A percentile compares a stretch with the other conserved stretches of the same genome.
Evolutionary conservation across 1,139 yeast genomes (phyloP).

Genomic region (Nematodospora anomalae): DNA sequence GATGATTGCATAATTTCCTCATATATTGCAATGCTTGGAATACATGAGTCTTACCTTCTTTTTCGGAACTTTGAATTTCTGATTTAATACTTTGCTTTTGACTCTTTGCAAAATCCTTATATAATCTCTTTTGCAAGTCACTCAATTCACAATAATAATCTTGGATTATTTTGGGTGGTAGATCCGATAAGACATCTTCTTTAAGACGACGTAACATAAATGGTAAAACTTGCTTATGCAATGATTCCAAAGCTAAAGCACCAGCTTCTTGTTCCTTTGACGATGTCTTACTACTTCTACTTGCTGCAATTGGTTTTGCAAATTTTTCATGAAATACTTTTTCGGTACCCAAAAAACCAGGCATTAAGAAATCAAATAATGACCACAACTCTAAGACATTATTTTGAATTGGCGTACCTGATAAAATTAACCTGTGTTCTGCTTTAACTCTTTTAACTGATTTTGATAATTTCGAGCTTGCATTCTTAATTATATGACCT

Average conservation of each 20-base stretch:
- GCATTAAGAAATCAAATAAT: constrained; percentile 95
- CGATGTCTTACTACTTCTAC: constrained; percentile 86
- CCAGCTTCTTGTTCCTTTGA: constrained; percentile 97
- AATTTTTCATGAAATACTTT: constrained; percentile 91
- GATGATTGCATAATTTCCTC: constrained; percentile 97
- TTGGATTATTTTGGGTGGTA: constrained; percentile 97
- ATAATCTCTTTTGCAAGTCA: constrained; percentile 82
- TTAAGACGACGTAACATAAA: constrained; percentile 93
- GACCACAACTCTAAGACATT: constrained; percentile 98
- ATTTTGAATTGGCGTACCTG: constrained; percentile 98
- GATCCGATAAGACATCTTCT: constrained; percentile 92
- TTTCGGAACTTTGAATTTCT: constrained; percentile 50
- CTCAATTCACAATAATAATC: constrained; percentile 96
- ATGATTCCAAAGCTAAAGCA: constrained; percentile 89
- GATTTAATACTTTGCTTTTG: constrained; percentile 73
- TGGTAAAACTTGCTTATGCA: constrained; percentile 95
- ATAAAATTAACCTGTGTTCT: constrained; percentile 83
- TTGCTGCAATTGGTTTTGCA: constrained; percentile 95
- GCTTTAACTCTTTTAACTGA: constrained; percentile 82
- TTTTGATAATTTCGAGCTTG: constrained; percentile 83
- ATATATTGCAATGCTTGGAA: constrained; percentile 97
- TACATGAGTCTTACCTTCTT: constrained; percentile 78
- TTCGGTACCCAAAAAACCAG: constrained; percentile 96
- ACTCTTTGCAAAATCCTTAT: constrained; percentile 87
- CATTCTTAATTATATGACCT: constrained; percentile 95